Conservation (phyloP, 805 yeast genomes). For the Saccharomycopsis malanga region DNA sequence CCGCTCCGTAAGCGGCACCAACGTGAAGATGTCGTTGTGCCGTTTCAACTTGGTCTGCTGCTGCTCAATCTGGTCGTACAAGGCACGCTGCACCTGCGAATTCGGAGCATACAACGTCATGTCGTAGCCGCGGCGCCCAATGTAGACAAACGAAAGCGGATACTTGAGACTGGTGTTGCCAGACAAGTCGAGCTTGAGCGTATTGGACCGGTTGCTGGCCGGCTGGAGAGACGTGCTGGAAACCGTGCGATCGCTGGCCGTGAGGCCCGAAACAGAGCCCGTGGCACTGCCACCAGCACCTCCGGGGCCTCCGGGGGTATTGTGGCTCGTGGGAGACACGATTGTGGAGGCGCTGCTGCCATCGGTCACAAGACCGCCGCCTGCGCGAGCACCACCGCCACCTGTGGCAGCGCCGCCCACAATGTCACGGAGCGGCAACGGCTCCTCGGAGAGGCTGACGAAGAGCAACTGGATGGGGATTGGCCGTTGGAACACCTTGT, state of each 20-base stretch:
- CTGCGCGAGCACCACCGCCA: not conserved
- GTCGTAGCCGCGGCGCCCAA: conserved; percentile 22
- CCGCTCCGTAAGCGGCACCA: conserved; percentile 66
- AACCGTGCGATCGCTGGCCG: conserved; percentile 4
- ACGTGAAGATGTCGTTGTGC: conserved; percentile 71
- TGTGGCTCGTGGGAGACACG: not conserved
- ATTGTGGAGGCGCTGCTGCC: not conserved
- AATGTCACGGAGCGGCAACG: conserved; percentile 48
- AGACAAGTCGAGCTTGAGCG: conserved; percentile 12
- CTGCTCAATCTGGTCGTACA: conserved; percentile 68
- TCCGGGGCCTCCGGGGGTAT: not conserved
- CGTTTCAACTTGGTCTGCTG: conserved; percentile 72
- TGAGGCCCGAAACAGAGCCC: not conserved
- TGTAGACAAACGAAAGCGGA: conserved; percentile 20
- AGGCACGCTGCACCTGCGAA: conserved; percentile 56
- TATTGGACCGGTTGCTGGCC: conserved; percentile 14
- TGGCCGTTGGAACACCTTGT: conserved; percentile 85
- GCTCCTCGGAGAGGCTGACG: conserved; percentile 71
- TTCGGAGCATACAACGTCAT: conserved; percentile 20
- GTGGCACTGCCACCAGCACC: not conserved
- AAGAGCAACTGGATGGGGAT: conserved; percentile 72
- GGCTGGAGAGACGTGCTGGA: conserved; percentile 7
- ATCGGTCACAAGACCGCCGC: not conserved
- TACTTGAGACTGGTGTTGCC: not conserved
- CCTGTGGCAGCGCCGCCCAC: conserved; percentile 22